A percentile compares a stretch with the other conserved stretches of the same genome.
phyloP scores from a whole-genome alignment of 1,139 yeast genomes.

The Magnusiomyces suaveolens region DNA sequence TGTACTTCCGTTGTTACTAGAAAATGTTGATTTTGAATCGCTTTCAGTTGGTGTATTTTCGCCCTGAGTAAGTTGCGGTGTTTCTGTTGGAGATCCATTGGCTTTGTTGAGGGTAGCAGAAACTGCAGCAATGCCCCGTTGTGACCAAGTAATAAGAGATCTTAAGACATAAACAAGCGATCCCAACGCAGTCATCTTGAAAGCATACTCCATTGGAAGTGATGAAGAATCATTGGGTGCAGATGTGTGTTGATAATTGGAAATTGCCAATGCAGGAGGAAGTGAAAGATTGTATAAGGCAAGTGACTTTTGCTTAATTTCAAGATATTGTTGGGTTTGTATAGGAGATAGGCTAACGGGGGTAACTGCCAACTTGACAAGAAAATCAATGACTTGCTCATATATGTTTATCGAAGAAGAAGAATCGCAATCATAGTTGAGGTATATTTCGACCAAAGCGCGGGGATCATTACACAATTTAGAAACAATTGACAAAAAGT shows the following conservation, averaged over 20 bases:
- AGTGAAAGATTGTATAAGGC: slow-evolving; percentile 67
- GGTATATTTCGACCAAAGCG: slow-evolving; percentile 80
- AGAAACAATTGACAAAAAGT: slow-evolving; percentile 66
- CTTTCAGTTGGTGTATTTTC: slow-evolving; percentile 14
- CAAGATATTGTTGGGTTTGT: slow-evolving; percentile 59
- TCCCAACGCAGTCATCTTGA: slow-evolving; percentile 71
- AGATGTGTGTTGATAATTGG: slow-evolving; percentile 48
- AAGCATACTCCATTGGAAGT: slow-evolving; percentile 51
- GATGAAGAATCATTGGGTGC: slow-evolving; percentile 32
- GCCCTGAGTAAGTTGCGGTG: slow-evolving; percentile 9
- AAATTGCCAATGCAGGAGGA: slow-evolving; percentile 67
- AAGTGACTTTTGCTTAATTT: slow-evolving; percentile 49
- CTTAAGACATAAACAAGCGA: slow-evolving; percentile 75
- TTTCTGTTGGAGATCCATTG: slow-evolving; percentile 3
- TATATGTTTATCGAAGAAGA: slow-evolving; percentile 72
- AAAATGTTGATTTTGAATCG: slow-evolving; percentile 10
- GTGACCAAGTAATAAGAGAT: slow-evolving; percentile 83
- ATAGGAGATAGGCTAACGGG: slow-evolving; percentile 63
- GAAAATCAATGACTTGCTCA: slow-evolving; percentile 68
- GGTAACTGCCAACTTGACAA: slow-evolving; percentile 62
- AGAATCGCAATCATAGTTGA: slow-evolving; percentile 88
- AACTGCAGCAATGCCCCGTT: slow-evolving; percentile 46
- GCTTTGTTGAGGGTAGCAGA: slow-evolving; percentile 13
- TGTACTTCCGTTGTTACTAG: slow-evolving; percentile 14
- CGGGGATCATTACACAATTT: slow-evolving; percentile 82